Base-by-base conservation (phyloP, 2,329 filamentous ascomycete genomes). In the Xylariaceae sp. region DNA sequence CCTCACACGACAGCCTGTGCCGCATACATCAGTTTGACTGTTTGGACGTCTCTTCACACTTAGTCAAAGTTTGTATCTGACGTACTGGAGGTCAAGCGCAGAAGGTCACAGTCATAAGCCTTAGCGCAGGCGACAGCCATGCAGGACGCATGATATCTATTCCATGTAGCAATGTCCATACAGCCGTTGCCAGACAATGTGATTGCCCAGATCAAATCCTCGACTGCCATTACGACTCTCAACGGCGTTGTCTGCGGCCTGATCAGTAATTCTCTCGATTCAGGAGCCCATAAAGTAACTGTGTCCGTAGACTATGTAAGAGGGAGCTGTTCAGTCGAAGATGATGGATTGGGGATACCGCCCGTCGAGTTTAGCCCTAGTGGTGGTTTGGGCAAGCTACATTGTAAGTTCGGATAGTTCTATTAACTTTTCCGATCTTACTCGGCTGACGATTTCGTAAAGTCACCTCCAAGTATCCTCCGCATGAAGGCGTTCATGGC, bases 231-330 rank as follows among this genome's bases (percentile, higher is more conserved):
- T 65, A 89, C 87, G 1, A 89, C 87, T 40, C 78, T 98, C 28
- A 88, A 88, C 65, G 83, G 78, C 23, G 92, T 90, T 4, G 78
- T 91, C 12, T 78, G 86, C 53, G 90, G 89, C 41, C 81, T 98
- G 8, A 66, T 96, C 23, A 86, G 89, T 71, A 99, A 99, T 72
- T 86, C 92, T 0, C 79, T 99, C 11, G 95, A 99, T 77, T 91
- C 92, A 3, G 77, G 78, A 41, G 88, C 93, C 14, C 82, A 79
- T 29, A 89, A 82, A 53, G 76, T 97, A 60, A 84, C 84, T 50
- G 78, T 96, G 52, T 82, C 81, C 1, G 78, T 96, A 19, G 90
- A 97, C 74, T 92, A 91, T 70, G 73, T 75, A 50, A 86, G 88
- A 21, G 94, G 92, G 4, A 86, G 83, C 64, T 96, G 93, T 73